Base-by-base conservation (phyloP, 176 grass and related monocot species). In the Triticum timopheevii region DNA sequence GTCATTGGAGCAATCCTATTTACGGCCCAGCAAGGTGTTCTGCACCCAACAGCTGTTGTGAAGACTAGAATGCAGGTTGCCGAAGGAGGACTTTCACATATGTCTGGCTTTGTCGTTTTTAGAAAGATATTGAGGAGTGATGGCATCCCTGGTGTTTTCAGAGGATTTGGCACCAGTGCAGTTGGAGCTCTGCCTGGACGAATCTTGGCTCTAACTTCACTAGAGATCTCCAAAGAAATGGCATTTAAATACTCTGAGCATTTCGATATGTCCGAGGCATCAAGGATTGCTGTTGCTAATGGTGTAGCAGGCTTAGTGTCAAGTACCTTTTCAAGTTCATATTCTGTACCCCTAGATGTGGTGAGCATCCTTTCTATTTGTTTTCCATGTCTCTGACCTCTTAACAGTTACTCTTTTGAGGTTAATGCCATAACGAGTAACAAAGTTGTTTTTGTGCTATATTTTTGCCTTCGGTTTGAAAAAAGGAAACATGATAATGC, bases 301-400 rank as follows among this genome's bases (percentile, higher is more conserved):
- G 90, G 92, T 19, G 76, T 91, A 50, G 97, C 90, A 24, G 97
- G 97, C 61, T 45, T 96, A 50, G 80, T 93, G 16, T 98, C 96
- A 40, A 96, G 91, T 85, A 70, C 96, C 13, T 86, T 92, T 71
- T 98, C 97, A 13, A 88, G 88, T 80, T 83, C 86, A 47, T 98
- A 98, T 83, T 98, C 90, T 88, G 97, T 98, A 65, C 97, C 97
- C 36, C 89, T 98, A 49, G 97, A 98, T 85, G 97, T 98, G 94
- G 96, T 98, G 42, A 91, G 91, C 42, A 79, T 61, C 66, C 76
- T 68, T 75, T 80, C 59, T 86, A n/a, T 15, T 74, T 27, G 8
- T 28, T 49, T 65, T 27, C 25, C 56, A 78, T 80, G 20, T 58
- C 69, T 4, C 3, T 73, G 78, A 69, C 10, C 73, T 80, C 25